These are phyloP conservation scores for Purpureocillium lavendulum DNA, from an alignment of 2,329 filamentous ascomycete species.

Conservation along the genomic window DNA sequence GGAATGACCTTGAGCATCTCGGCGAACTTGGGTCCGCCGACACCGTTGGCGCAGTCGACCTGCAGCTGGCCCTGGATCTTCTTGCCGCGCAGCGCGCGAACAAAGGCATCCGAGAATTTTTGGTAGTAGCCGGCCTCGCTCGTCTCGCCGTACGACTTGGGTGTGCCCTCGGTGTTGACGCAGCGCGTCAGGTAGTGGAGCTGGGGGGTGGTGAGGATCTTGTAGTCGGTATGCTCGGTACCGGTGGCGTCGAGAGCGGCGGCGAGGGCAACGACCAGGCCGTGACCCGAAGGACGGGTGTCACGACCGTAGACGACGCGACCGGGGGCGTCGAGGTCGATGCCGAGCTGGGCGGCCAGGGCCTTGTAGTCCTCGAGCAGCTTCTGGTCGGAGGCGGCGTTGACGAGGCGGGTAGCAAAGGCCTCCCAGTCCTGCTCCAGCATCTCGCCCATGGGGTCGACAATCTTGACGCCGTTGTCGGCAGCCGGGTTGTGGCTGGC, in stretches of 20 bases:
- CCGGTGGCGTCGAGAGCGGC: slow-evolving; percentile 71
- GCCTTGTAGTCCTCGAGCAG: slow-evolving; percentile 69
- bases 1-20: slow-evolving; percentile 82
- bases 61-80: slow-evolving; percentile 67
- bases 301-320: slow-evolving; percentile 87
- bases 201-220: slow-evolving; percentile 92
- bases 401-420: slow-evolving; percentile 82
- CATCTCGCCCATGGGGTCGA: slow-evolving; percentile 98
- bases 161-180: slow-evolving; percentile 83
- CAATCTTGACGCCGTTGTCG: slow-evolving; percentile 91
- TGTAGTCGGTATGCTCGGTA: slow-evolving; percentile 73
- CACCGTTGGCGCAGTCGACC: slow-evolving; percentile 94
- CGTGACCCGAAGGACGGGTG: slow-evolving; percentile 84
- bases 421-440: slow-evolving; percentile 91
- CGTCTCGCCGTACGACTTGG: slow-evolving; percentile 78
- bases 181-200: slow-evolving; percentile 94
- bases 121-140: slow-evolving; percentile 92
- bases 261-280: slow-evolving; percentile 68
- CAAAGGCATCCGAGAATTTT: slow-evolving; percentile 81
- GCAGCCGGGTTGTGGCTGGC: slow-evolving; percentile 85
- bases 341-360: slow-evolving; percentile 66
- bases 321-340: slow-evolving; percentile 61
- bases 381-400: slow-evolving; percentile 66
- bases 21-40: slow-evolving; percentile 82
- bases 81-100: slow-evolving; percentile 68